Evolutionary conservation across 139 green algal species (phyloP).

Genomic region (Klebsormidium nitens): DNA sequence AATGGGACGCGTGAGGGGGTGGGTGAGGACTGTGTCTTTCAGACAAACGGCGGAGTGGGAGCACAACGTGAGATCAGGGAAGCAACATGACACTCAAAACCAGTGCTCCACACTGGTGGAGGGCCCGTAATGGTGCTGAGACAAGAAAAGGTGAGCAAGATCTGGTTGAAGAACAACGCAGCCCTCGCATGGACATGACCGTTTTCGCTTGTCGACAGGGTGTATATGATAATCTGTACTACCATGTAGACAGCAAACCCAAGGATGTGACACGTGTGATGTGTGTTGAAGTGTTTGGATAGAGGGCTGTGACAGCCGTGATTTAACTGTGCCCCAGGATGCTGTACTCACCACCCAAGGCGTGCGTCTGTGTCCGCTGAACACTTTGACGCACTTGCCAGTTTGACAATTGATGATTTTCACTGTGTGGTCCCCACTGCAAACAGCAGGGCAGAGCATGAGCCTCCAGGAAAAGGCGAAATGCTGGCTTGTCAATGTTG

Average conservation of each 20-base stretch:
- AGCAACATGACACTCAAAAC: not conserved
- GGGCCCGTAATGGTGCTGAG: not conserved
- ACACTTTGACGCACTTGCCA: constrained; percentile 46
- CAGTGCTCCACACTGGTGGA: not conserved
- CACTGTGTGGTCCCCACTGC: constrained; percentile 87
- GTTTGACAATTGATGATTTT: constrained; percentile 70
- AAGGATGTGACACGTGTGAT: too few species aligned
- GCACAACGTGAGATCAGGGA: not conserved
- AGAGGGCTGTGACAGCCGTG: too few species aligned
- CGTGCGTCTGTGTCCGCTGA: constrained; percentile 73
- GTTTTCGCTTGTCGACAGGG: too few species aligned
- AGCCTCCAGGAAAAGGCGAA: not conserved
- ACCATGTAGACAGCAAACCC: too few species aligned
- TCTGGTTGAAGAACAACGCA: too few species aligned
- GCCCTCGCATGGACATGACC: too few species aligned
- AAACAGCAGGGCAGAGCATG: not conserved
- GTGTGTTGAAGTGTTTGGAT: too few species aligned
- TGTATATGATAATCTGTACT: too few species aligned
- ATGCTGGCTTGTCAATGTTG: not conserved
- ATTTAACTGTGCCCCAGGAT: too few species aligned
- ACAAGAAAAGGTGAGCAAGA: not conserved
- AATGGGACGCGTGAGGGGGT: not conserved
- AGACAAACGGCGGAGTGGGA: not conserved
- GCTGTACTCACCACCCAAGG: constrained; percentile 70
- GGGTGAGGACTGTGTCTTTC: too few species aligned